phyloP scores from a whole-genome alignment of 2,329 filamentous ascomycete genomes.

The Allantophomopsis lycopodina region DNA sequence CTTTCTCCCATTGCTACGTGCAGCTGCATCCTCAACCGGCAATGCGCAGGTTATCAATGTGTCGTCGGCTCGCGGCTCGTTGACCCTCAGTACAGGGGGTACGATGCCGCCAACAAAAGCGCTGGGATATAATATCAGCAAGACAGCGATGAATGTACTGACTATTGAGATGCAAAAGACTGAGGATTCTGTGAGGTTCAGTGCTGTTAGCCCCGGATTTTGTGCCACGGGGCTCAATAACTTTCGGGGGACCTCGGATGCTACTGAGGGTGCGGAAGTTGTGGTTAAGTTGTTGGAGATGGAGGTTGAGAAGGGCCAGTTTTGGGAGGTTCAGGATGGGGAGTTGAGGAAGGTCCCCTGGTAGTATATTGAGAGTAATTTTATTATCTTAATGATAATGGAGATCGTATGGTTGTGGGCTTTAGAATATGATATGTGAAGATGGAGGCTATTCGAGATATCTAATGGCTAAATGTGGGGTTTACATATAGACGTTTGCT shows the following conservation, averaged over 20 bases:
- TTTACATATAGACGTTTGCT: too few species aligned
- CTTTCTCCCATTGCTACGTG: constrained; percentile 16
- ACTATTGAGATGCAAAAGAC: constrained; percentile 14
- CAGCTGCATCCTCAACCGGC: constrained; percentile 2
- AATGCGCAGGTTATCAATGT: constrained; percentile 19
- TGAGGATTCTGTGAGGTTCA: constrained; percentile 12
- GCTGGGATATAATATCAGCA: constrained; percentile 20
- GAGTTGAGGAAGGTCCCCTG: constrained; percentile 14
- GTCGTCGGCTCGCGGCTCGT: constrained; percentile 16
- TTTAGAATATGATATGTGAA: too few species aligned
- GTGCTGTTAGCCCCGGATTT: constrained; percentile 9
- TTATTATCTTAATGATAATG: too few species aligned
- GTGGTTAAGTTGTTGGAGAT: constrained; percentile 8
- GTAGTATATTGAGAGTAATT: constrained; percentile 2
- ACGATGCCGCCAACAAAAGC: constrained; percentile 16
- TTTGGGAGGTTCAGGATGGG: constrained; percentile 13
- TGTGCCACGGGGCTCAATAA: constrained; percentile 15
- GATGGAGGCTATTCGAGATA: too few species aligned
- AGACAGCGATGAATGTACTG: constrained; percentile 23
- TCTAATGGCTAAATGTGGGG: too few species aligned
- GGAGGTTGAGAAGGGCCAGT: constrained; percentile 8
- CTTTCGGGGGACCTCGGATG: constrained; percentile 9
- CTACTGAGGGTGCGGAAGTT: constrained; percentile 13
- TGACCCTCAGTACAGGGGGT: constrained; percentile 8
- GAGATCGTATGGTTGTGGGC: too few species aligned